Evolutionary conservation across 768 basidiomycete species (phyloP), one percentile per base, ranked within the genome.

Genomic region (Pleurotus tuoliensis): DNA sequence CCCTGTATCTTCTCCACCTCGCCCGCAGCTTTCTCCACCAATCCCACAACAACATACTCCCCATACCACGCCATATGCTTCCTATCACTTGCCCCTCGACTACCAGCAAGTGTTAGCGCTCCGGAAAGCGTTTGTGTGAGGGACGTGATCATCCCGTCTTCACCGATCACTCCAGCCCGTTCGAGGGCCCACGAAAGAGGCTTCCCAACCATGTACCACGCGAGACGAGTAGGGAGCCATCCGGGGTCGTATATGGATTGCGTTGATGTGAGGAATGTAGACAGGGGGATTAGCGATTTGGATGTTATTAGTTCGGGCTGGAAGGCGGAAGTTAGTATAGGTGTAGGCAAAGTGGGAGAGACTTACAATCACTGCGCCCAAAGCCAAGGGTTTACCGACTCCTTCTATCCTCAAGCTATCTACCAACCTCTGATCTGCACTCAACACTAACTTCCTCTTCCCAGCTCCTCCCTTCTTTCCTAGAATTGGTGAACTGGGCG

Each of bases 141-240:
- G 7, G 37, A 41, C 22, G 38, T 53, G 34, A 53, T 22, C 2
- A 79, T 53, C 12, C 78, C 72, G 22, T 88, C 87, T 47, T 90
- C 87, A 2, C 81, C 82, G 5, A 89, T 82, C 3, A 94, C 71
- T 22, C 83, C 87, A n/a, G 87, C 73, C 60, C 90, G 90, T 59
- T 88, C 84, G 56, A 94, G 78, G 2, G 87, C 85, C 92, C 92
- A 94, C 88, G 87, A 92, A 1, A 94, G 72, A 2, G 92, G 92
- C 63, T 82, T 84, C 5, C 86, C 90, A 5, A 94, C 77, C 6
- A 93, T 73, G 56, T 80, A 87, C 8, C 87, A 77, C 2, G 82
- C 88, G 50, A 92, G 76, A 16, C 89, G 83, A 48, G 75, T 80
- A 0, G 90, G 84, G 13, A 92, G 64, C 16, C 51, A 90, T 18